These are phyloP conservation scores for Passiflora organensis DNA, from an alignment of 345 rosid species.

Conservation along the genomic window DNA sequence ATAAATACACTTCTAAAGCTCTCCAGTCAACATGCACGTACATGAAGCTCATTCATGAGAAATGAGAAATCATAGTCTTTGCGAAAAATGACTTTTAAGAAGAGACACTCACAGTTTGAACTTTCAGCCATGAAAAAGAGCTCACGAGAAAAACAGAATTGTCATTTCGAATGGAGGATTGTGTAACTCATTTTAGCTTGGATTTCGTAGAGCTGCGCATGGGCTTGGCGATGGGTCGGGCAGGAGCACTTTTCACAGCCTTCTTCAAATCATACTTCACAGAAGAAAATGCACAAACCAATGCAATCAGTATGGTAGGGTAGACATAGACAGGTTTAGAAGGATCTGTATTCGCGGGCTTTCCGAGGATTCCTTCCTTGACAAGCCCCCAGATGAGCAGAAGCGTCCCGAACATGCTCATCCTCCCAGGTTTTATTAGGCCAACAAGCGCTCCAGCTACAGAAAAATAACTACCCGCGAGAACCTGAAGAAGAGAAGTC, in stretches of 20 bases:
- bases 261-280: conserved; percentile 81
- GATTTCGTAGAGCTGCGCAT: conserved; percentile 71
- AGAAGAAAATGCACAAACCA: conserved; percentile 75
- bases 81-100: too few species aligned
- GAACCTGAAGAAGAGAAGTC: too few species aligned
- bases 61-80: too few species aligned
- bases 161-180: too few species aligned
- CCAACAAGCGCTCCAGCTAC: conserved; percentile 90
- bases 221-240: conserved; percentile 67
- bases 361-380: conserved; percentile 82
- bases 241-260: conserved; percentile 52
- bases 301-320: conserved; percentile 72
- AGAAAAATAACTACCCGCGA: conserved; percentile 86
- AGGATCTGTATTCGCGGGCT: conserved; percentile 71
- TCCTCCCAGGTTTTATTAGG: conserved; percentile 77
- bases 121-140: too few species aligned
- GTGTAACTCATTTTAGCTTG: conserved; percentile 71
- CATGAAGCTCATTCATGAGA: too few species aligned
- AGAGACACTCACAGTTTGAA: too few species aligned
- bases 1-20: too few species aligned
- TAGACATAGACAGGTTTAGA: conserved; percentile 59
- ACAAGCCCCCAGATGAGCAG: conserved; percentile 84
- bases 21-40: too few species aligned
- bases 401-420: conserved; percentile 92
- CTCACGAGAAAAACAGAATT: too few species aligned